These are phyloP conservation scores for Vitis cinerea DNA, from an alignment of 164 flowering plant species.

Conservation along the genomic window DNA sequence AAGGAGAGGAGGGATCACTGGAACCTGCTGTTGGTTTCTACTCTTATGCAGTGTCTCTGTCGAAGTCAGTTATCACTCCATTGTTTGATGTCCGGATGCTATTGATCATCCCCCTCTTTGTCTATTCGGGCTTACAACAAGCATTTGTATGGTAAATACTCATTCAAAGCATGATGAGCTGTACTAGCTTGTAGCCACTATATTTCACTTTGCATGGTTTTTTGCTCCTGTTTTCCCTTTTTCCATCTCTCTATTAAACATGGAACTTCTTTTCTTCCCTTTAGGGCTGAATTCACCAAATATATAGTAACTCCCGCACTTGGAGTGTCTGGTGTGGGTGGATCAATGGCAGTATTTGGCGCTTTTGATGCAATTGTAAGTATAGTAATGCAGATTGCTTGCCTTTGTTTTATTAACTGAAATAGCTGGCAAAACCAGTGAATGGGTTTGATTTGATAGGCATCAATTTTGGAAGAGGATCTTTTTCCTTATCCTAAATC, in stretches of 20 bases:
- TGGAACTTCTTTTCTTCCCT: conserved; percentile 7
- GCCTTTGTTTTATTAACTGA: too few relatives aligned
- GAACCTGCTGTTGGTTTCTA: conserved; percentile 36
- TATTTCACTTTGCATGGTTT: neutral
- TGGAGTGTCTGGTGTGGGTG: conserved; percentile 89
- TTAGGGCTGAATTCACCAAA: conserved; percentile 90
- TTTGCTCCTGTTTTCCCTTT: neutral
- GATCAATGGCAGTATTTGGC: conserved; percentile 92
- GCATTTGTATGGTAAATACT: conserved; percentile 85
- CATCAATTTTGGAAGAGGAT: too few relatives aligned
- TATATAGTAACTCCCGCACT: conserved; percentile 68
- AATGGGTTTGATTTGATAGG: too few relatives aligned
- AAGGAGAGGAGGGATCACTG: conserved; percentile 32
- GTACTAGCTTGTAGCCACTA: neutral
- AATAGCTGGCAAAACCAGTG: too few relatives aligned
- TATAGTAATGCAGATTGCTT: conserved; percentile 11
- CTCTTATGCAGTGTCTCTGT: conserved; percentile 43
- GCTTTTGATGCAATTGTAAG: conserved; percentile 93
- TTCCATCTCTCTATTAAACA: neutral
- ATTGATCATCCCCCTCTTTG: conserved; percentile 79
- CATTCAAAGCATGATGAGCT: neutral
- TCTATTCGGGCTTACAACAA: conserved; percentile 94
- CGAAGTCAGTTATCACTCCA: conserved; percentile 50
- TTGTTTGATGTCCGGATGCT: conserved; percentile 63
- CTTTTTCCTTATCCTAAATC: too few relatives aligned